Conservation (phyloP, 1,284 basidiomycete species). For the Marasmius fiardii region DNA sequence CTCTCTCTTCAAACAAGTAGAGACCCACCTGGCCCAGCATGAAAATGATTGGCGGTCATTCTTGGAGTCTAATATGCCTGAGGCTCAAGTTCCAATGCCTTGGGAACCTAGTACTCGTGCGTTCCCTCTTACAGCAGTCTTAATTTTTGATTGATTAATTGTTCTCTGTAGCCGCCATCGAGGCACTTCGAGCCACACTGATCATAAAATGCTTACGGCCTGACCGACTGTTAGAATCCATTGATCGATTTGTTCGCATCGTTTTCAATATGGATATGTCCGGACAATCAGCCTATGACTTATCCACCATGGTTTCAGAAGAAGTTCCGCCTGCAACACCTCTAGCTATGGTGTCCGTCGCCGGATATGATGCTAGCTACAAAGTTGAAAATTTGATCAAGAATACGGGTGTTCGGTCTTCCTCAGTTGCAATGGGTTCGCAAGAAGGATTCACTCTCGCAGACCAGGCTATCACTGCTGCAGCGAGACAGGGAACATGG, state of each 20-base stretch:
- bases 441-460: conserved; percentile 94
- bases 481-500: conserved; percentile 90
- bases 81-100: conserved; percentile 68
- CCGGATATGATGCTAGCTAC: conserved; percentile 97
- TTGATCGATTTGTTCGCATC: conserved; percentile 67
- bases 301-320: conserved; percentile 72
- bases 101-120: conserved; percentile 76
- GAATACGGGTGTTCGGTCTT: conserved; percentile 70
- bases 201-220: conserved; percentile 89
- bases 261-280: conserved; percentile 84
- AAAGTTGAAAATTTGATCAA: conserved; percentile 88
- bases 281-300: conserved; percentile 66
- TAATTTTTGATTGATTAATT: conserved; percentile 14
- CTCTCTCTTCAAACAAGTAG: conserved; percentile 75
- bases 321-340: conserved; percentile 83
- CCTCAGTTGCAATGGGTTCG: conserved; percentile 96
- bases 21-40: conserved; percentile 62
- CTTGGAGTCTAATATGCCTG: conserved; percentile 69
- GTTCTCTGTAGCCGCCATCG: conserved; percentile 54
- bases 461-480: conserved; percentile 90
- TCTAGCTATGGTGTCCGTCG: conserved; percentile 87
- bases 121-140: conserved; percentile 26
- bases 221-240: conserved; percentile 83
- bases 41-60: conserved; percentile 78
- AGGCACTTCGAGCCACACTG: conserved; percentile 72